Evolutionary conservation across 441 rosid genomes (phyloP), one percentile per base, ranked within the genome.

Genomic region (Raphanus hybrid): DNA sequence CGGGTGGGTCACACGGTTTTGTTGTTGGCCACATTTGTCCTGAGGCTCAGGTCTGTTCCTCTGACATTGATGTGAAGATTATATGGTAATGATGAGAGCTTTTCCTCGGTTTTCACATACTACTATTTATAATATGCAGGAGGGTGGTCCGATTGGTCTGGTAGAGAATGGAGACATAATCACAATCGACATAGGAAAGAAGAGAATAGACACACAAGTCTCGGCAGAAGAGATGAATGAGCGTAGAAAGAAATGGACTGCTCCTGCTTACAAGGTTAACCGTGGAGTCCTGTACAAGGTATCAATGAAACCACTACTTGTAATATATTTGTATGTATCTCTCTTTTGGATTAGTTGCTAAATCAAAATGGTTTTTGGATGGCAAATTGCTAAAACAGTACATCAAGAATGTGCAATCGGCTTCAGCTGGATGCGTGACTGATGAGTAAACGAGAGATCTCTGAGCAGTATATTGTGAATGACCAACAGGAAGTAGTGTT

Each of bases 1-100:
- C 99, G 0, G 98, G 99, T 7, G 97, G 97, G 77, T 95, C 99
- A 34, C 99, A 95, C 71, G 99, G 99, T 63, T 95, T 95, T 82
- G 99, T 95, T 70, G 99, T 93, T 64, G 99, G 99, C 72, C 99
- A 95, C 73, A 70, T 95, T 37, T 89, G 97, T 84, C 99, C 99
- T 29, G 99, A 95, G 87, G 98, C 99, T 60, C 97, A 95, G 97
- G 99, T 95, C 70, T 55, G 10, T 64, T 45, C 65, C 8, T 29
- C 34, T 29, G 34, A 23, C 26, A 23, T 23, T 23, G 26, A 23
- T 23, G 26, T 23, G 26, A 23, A 23, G 26, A 18, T 18, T 18
- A 18, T 18, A 1, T 18, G 20, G 20, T 18, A 18, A 18, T 18
- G 20, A 23, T 23, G 26, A 23, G 26, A 23, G 26, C 1, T 23